Base-by-base conservation (phyloP, 805 yeast genomes). In the Pichia paraexigua region DNA sequence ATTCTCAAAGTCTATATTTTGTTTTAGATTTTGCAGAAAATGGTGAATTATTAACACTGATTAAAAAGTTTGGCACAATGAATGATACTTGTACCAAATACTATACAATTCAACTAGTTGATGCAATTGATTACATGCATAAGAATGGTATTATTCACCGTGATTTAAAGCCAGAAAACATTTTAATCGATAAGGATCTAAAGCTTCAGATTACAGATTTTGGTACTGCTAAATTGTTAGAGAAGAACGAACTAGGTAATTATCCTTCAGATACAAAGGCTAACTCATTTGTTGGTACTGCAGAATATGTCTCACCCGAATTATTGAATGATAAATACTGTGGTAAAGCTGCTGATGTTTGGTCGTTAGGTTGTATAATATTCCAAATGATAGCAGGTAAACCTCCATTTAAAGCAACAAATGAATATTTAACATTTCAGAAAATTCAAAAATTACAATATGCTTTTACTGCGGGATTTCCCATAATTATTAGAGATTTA, bases 381-480 rank as follows among this genome's bases (percentile, higher is more conserved):
- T 79, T 77, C 58, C 85, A 79, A 59, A 76, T 79, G 83, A 76
- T 79, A 55, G 83, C 83, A 0, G 85, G 85, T 5, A 78, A 76
- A 51, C 87, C 89, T 0, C 95, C 95, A 5, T 87, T 87, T 65
- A 86, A 85, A 62, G 95, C 91, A 2, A 76, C 89, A 0, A 87
- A 86, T 62, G 95, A 87, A 62, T 87, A 86, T 60, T 68, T 84
- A 52, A 87, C 92, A 0, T 87, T 87, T 63, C 95, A 87, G 63
- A 87, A 87, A 62, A 85, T 87, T 53, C 80, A 87, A 59, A 86
- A 87, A 63, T 72, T 84, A 46, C 92, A 87, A 60, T 87, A 76
- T 67, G 94, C 95, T 2, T 87, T 84, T 60, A 82, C 89, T 50
- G 94, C 95, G 4, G 94, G 94, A 0, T 87, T 87, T 60, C 95